Conservation (phyloP, 2,329 filamentous ascomycete genomes). For the Exophiala dermatitidis region DNA sequence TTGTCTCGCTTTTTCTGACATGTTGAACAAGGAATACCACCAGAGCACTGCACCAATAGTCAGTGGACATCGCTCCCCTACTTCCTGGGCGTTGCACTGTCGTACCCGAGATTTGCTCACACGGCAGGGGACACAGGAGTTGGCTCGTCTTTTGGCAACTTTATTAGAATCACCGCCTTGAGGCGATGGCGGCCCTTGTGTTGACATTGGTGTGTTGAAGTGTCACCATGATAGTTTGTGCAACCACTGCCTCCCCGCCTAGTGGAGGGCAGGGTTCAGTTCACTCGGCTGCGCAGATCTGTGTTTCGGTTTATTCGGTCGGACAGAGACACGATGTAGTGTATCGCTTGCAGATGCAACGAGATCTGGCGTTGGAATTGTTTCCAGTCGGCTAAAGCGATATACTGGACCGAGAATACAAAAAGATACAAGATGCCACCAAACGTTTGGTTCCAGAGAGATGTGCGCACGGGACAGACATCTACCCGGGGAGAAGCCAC, state of each 20-base stretch:
- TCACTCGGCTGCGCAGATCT: neutral
- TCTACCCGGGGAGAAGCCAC: neutral
- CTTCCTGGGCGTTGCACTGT: neutral
- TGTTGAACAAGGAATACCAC: slow-evolving; percentile 19
- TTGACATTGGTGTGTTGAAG: slow-evolving; percentile 12
- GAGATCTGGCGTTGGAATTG: no score
- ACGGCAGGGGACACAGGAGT: slow-evolving; percentile 23
- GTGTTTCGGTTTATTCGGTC: slow-evolving; percentile 1
- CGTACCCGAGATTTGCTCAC: slow-evolving; percentile 22
- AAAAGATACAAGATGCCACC: no score
- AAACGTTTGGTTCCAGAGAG: neutral
- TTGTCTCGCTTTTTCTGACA: slow-evolving; percentile 21
- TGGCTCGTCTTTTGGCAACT: slow-evolving; percentile 16
- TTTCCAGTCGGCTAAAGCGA: no score
- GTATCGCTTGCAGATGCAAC: neutral
- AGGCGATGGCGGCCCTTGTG: slow-evolving; percentile 8
- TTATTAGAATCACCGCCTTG: slow-evolving; percentile 4
- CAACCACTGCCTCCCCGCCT: slow-evolving; percentile 9
- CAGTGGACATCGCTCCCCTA: neutral
- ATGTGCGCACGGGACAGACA: neutral
- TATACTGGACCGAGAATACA: no score
- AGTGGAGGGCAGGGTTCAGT: neutral
- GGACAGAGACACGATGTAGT: neutral
- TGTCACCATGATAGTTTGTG: slow-evolving; percentile 18
- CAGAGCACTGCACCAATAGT: slow-evolving; percentile 11